A percentile compares a stretch with the other conserved stretches of the same genome.
These are phyloP conservation scores for Ceratocystis cubensis DNA, from an alignment of 2,329 filamentous ascomycete species.

Conservation along the genomic window DNA sequence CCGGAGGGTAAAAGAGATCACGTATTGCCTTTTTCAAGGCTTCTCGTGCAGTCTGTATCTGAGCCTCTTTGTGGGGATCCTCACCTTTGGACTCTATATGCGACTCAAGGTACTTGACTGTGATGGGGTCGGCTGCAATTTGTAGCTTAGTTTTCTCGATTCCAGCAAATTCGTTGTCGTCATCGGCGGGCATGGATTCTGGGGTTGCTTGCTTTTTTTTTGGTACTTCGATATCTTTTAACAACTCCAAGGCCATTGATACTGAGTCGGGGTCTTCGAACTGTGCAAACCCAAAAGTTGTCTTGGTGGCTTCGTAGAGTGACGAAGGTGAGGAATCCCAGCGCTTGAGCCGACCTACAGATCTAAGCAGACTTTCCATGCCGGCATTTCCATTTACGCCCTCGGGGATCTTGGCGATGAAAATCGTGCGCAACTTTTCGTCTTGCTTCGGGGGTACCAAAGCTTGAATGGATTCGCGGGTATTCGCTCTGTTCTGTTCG, in stretches of 20 bases:
- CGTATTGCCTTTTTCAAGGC: slow-evolving; percentile 56
- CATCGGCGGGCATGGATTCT: slow-evolving; percentile 30
- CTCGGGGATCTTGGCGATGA: slow-evolving; percentile 74
- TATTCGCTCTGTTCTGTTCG: slow-evolving; percentile 47
- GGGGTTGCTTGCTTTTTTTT: slow-evolving; percentile 55
- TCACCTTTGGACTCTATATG: slow-evolving; percentile 32
- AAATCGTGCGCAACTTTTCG: slow-evolving; percentile 83
- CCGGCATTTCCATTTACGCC: slow-evolving; percentile 61
- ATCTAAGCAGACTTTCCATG: slow-evolving; percentile 62
- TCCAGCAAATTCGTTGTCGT: slow-evolving; percentile 33
- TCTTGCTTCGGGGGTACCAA: slow-evolving; percentile 74
- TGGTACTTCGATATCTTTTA: slow-evolving; percentile 72
- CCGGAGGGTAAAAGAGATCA: slow-evolving; percentile 57
- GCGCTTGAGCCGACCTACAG: slow-evolving; percentile 66
- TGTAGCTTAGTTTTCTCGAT: slow-evolving; percentile 60
- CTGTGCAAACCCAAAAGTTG: slow-evolving; percentile 88
- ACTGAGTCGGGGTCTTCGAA: slow-evolving; percentile 87
- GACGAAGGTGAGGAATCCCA: slow-evolving; percentile 65
- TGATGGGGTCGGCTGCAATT: slow-evolving; percentile 69
- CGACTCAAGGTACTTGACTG: slow-evolving; percentile 72
- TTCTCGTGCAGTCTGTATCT: slow-evolving; percentile 55
- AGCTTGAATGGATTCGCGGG: slow-evolving; percentile 56
- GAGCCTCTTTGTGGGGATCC: slow-evolving; percentile 38
- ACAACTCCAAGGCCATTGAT: slow-evolving; percentile 69
- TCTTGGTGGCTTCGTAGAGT: slow-evolving; percentile 57